Evolutionary conservation across 257 asterid species (phyloP).

Genomic region (Thymus quinquecostatus): DNA sequence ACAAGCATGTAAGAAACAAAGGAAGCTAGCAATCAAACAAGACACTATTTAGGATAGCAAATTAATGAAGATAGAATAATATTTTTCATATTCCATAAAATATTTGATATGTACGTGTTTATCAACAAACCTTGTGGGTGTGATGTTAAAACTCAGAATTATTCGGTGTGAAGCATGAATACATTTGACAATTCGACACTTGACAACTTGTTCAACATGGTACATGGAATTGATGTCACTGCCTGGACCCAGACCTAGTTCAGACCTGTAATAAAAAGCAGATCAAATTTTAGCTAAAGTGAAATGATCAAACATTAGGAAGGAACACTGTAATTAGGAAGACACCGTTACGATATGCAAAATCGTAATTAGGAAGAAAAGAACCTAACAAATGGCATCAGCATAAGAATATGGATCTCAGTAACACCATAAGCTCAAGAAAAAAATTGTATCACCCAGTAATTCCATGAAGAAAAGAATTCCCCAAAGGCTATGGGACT

Average conservation of each 20-base stretch:
- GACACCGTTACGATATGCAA: not conserved
- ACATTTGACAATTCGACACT: constrained; percentile 84
- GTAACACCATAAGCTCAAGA: not conserved
- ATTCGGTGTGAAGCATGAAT: constrained; percentile 68
- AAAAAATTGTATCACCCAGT: constrained; percentile 17
- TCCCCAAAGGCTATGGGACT: constrained; percentile 24
- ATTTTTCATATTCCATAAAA: not conserved
- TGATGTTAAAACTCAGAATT: constrained; percentile 77
- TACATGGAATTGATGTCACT: constrained; percentile 73
- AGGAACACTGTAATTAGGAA: not conserved
- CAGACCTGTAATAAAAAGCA: constrained; percentile 69
- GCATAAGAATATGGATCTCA: too few species aligned
- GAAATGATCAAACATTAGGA: constrained; percentile 8
- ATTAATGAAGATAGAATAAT: not conserved
- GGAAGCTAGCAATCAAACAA: not conserved
- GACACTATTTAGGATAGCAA: not conserved
- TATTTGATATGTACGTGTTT: not conserved
- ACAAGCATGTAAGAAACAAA: constrained; percentile 15
- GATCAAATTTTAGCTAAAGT: constrained; percentile 19
- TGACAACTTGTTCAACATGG: constrained; percentile 97
- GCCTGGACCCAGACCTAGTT: constrained; percentile 87
- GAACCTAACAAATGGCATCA: not conserved
- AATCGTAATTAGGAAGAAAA: not conserved
- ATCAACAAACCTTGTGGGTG: constrained; percentile 65
- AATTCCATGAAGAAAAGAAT: constrained; percentile 5